Evolutionary conservation across 805 yeast species (phyloP).

Genomic region (Novakomyces olei): DNA sequence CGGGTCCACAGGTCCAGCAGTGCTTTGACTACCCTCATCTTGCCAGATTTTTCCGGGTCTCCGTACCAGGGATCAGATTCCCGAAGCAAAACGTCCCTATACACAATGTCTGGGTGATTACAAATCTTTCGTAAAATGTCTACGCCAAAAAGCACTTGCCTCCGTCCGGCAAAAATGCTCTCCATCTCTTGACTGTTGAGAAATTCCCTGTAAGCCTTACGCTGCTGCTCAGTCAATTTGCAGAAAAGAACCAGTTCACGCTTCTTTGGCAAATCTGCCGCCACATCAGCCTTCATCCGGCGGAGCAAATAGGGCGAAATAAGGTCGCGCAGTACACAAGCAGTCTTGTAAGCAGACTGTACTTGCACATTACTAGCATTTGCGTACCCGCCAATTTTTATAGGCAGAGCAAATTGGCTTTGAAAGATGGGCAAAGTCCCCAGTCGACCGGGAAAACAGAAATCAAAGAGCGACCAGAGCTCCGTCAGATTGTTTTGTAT

Average conservation of each 20-base stretch:
- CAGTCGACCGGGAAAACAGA: constrained; percentile 78
- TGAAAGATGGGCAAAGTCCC: constrained; percentile 93
- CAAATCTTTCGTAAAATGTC: constrained; percentile 80
- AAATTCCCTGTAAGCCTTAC: constrained; percentile 50
- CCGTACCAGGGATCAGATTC: constrained; percentile 19
- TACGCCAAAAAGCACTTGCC: constrained; percentile 73
- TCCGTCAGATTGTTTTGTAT: constrained; percentile 84
- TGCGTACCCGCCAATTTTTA: constrained; percentile 93
- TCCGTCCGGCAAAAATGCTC: constrained; percentile 48
- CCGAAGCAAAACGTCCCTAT: constrained; percentile 19
- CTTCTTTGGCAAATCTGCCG: constrained; percentile 80
- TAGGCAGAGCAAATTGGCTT: constrained; percentile 76
- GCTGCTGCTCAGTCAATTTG: constrained; percentile 55
- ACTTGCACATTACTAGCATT: constrained; percentile 91
- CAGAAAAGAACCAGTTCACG: constrained; percentile 88
- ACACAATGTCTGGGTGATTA: constrained; percentile 79
- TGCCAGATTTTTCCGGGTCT: constrained; percentile 44
- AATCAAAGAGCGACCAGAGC: constrained; percentile 87
- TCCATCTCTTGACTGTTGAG: constrained; percentile 52
- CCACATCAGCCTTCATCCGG: constrained; percentile 81
- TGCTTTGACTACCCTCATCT: constrained; percentile 69
- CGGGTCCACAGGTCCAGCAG: constrained; percentile 51
- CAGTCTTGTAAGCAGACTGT: constrained; percentile 89
- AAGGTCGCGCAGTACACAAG: constrained; percentile 67
- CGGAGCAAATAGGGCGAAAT: constrained; percentile 76